Base-by-base conservation (phyloP, 2,329 filamentous ascomycete genomes). In the Sphaceloma murrayae region DNA sequence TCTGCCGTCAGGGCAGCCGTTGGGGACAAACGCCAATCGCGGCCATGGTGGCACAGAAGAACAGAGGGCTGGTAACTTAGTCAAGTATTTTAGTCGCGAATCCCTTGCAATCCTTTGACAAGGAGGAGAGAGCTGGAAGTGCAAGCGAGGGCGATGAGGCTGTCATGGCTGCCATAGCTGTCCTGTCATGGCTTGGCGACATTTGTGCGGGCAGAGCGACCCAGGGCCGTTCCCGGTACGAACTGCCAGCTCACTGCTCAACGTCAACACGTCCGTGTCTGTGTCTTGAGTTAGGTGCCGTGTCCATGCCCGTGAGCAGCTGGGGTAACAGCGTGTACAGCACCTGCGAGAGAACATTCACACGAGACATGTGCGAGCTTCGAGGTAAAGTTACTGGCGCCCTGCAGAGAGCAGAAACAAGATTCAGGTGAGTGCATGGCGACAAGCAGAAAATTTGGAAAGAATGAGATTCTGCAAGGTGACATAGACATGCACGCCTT, bases 31-130 rank as follows among this genome's bases (percentile, higher is more conserved):
- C 16, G 36, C 36, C 24, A 13, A n/a, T n/a, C 36, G 30, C 6
- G 30, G 24, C 30, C 36, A 40, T 30, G 36, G 36, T 40, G 36
- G 36, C 19, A 40, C 36, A 40, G 16, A 19, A 27, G 22, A 18
- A 10, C 17, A 16, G 24, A 40, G 36, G 36, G 36, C 36, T 40
- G 36, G 36, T 16, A 26, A 26, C 36, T 19, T 27, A 22, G 26
- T n/a, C n/a, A n/a, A n/a, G n/a, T n/a, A n/a, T n/a, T n/a, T n/a
- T n/a, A 27, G 24, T 11, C 24, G 24, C 7, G 11, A 11, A 27
- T 27, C 24, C 24, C 24, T 27, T 27, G 24, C 24, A 7, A 27
- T 6, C 24, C 24, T 27, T 27, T 6, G 24, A 27, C 11, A 27
- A 27, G 24, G 24, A 7, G 11, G 24, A 27, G 11, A 27, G 7